Evolutionary conservation across 177 flowering plant genomes (phyloP), one percentile per base, ranked within the genome.

Genomic region (Vitis hybrid): DNA sequence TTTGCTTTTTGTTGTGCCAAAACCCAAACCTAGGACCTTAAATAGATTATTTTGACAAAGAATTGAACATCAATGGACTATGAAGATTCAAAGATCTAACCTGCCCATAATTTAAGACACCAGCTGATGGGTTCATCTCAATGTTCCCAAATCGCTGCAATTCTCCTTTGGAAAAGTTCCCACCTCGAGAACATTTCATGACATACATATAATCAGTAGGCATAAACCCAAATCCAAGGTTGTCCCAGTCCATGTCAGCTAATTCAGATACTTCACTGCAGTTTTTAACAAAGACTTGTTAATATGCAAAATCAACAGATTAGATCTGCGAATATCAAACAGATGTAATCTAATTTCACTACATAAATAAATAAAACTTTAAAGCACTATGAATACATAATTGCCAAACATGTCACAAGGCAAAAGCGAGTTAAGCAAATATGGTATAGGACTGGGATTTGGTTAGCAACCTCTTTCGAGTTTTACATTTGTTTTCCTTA

Each of bases 61-160:
- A 9, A 62, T 49, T 34, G 14, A 18, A 18, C 30, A 11, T 13
- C 68, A 51, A 4, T 26, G 10, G 12, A 65, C 21, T 14, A 26
- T 14, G 19, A 17, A 54, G 17, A 15, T 15, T 15, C 7, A 61
- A 69, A 18, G 12, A n/a, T 3, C 83, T 50, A 76, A 88, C 94
- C 91, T 86, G 90, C 12, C 91, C 97, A 80, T 89, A 91, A 64
- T 87, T 91, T 64, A 91, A 75, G 56, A 91, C 87, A 58, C 91
- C 90, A 68, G 93, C 80, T 21, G 96, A 87, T 59, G 93, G 93
- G 75, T 78, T 87, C 78, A 89, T 60, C 60, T 87, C 91, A 69
- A 91, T 86, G 74, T 86, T 88, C 62, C 93, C 92, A 82, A 80
- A 91, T 11, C 80, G 81, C 66, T 85, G 81, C 12, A 89, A 72